phyloP scores from a whole-genome alignment of 306 rosid species.

The Vicia villosa region DNA sequence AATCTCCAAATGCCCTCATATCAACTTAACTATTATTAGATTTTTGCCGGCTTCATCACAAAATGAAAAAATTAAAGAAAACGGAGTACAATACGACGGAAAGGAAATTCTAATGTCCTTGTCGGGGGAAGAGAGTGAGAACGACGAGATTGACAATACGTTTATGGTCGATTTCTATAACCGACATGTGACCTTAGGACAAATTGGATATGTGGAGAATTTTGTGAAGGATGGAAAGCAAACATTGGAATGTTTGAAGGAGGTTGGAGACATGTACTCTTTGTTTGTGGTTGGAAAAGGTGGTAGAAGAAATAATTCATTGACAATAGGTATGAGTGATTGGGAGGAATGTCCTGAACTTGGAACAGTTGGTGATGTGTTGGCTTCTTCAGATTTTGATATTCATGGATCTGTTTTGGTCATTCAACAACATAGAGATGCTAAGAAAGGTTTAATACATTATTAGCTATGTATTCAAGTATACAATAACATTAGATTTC shows the following conservation, averaged over 20 bases:
- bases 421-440: constrained; percentile 80
- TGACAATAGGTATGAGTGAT: constrained; percentile 85
- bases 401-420: constrained; percentile 78
- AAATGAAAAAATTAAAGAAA: constrained; percentile 16
- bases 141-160: constrained; percentile 59
- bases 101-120: constrained; percentile 67
- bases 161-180: constrained; percentile 79
- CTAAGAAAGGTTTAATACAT: constrained; percentile 50
- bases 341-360: constrained; percentile 99
- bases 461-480: constrained; percentile 13
- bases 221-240: constrained; percentile 64
- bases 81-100: constrained; percentile 26
- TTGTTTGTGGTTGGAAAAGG: constrained; percentile 86
- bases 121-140: constrained; percentile 53
- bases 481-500: constrained; percentile 18
- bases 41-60: constrained; percentile 43
- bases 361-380: constrained; percentile 91
- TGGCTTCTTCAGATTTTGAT: constrained; percentile 85
- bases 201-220: constrained; percentile 82
- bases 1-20: constrained; percentile 54
- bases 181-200: constrained; percentile 73
- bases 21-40: constrained; percentile 70
- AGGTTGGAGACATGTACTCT: constrained; percentile 77
- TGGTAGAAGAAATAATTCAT: constrained; percentile 72
- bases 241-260: constrained; percentile 60